Evolutionary conservation across 1,284 basidiomycete species (phyloP), one percentile per base, ranked within the genome.

Genomic region (Rhodotorula sp.): DNA sequence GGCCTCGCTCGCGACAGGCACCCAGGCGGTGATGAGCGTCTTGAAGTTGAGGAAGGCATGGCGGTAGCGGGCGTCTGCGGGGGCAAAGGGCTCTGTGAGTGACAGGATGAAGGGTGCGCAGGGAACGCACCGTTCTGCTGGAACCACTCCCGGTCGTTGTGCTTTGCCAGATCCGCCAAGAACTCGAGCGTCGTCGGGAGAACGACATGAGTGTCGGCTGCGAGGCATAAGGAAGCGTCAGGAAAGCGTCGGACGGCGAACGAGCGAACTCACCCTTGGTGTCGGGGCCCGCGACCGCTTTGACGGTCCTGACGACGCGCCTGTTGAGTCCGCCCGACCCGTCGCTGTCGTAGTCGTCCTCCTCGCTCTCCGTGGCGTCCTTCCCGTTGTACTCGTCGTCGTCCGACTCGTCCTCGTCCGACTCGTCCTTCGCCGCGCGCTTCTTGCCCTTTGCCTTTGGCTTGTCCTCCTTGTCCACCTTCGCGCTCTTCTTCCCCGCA

Each of bases 71-170:
- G 68, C 68, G 58, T 77, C 75, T 73, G 58, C 24, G 34, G 20
- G 10, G n/a, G 40, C 20, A 16, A 5, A 15, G 55, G 37, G 37
- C 18, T 57, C 55, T 26, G 28, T 18, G 54, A 44, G 26, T 40
- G 44, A 54, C 26, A 15, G 48, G 11, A 7, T 52, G 10, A 10
- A 13, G 51, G n/a, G 11, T 2, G 13, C 22, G 54, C 18, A 13
- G 28, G 34, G 34, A n/a, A 53, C 69, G 48, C 51, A 73, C 68
- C 67, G 54, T 73, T 64, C 53, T 63, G 68, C 46, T 64, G 47
- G 62, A 76, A 74, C 73, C 75, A 80, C 11, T 80, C 78, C 26
- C 79, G 67, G 28, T 80, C 79, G 65, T 80, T 80, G 74, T 79
- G 75, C 68, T 65, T 50, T 20, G 51, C 44, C 30, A 78, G 71